phyloP scores from a whole-genome alignment of 345 rosid genomes.

The Aquilaria malaccensis region DNA sequence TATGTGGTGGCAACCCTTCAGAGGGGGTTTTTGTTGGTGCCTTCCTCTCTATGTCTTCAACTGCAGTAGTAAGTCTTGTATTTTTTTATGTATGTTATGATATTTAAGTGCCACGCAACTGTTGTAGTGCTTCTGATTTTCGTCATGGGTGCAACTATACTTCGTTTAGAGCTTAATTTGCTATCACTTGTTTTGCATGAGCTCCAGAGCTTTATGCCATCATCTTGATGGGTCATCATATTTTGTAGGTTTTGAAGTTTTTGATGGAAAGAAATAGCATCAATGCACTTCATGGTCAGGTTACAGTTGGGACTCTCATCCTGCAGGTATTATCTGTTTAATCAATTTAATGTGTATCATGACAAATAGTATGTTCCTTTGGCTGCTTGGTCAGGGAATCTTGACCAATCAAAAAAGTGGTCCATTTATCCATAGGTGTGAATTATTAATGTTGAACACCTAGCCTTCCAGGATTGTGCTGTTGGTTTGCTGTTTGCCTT shows the following conservation, averaged over 20 bases:
- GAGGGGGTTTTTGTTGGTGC: constrained; percentile 93
- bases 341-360: constrained; percentile 8
- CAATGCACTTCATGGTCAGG: constrained; percentile 79
- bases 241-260: constrained; percentile 68
- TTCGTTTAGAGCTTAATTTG: constrained; percentile 1
- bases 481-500: constrained; percentile 91
- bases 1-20: constrained; percentile 77
- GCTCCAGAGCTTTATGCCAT: neutral
- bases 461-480: constrained; percentile 66
- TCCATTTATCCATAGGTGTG: neutral
- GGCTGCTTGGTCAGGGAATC: neutral
- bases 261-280: constrained; percentile 77
- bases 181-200: neutral
- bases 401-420: neutral
- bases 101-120: constrained; percentile 2
- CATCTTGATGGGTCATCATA: neutral
- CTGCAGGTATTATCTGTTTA: constrained; percentile 55
- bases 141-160: neutral
- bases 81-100: neutral
- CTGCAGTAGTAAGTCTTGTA: constrained; percentile 68
- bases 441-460: neutral
- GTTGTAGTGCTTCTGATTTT: neutral
- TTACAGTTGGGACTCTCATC: constrained; percentile 80
- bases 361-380: neutral
- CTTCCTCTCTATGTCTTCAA: constrained; percentile 91